Evolutionary conservation across 805 yeast species (phyloP).

Genomic region (Clavispora fructus): DNA sequence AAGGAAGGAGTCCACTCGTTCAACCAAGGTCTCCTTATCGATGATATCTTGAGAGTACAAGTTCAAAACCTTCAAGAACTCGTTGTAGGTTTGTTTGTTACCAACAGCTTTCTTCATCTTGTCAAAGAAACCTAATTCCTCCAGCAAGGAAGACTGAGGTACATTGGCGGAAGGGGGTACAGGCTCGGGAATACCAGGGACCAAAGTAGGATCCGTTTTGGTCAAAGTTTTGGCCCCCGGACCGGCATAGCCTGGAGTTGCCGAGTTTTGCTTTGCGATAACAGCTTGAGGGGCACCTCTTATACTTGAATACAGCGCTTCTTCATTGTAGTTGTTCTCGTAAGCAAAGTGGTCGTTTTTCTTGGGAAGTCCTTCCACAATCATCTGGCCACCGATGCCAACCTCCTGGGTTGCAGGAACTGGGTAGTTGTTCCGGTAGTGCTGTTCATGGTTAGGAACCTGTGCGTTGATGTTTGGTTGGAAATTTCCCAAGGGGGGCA

Average conservation of each 20-base stretch:
- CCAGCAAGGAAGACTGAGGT: slow-evolving; percentile 59
- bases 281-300: slow-evolving; percentile 29
- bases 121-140: slow-evolving; percentile 88
- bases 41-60: slow-evolving; percentile 87
- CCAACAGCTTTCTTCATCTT: slow-evolving; percentile 84
- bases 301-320: slow-evolving; percentile 45
- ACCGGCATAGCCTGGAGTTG: slow-evolving; percentile 8
- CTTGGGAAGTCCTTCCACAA: slow-evolving; percentile 6
- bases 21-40: slow-evolving; percentile 75
- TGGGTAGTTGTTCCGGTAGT: slow-evolving; percentile 17
- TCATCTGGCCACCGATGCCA: slow-evolving; percentile 1
- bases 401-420: slow-evolving; percentile 5
- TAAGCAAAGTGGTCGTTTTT: slow-evolving; percentile 24
- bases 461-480: slow-evolving; percentile 54
- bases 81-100: slow-evolving; percentile 85
- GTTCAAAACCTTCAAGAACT: slow-evolving; percentile 83
- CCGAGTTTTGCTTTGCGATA: slow-evolving; percentile 5
- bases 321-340: slow-evolving; percentile 35
- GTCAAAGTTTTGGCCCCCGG: slow-evolving; percentile 30
- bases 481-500: slow-evolving; percentile 87
- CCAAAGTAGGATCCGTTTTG: slow-evolving; percentile 54
- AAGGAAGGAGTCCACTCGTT: slow-evolving; percentile 77
- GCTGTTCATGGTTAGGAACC: slow-evolving; percentile 25
- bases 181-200: slow-evolving; percentile 86
- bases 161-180: slow-evolving; percentile 43